A percentile compares a stretch with the other conserved stretches of the same genome.
These are phyloP conservation scores for Fonsecaea pugnacius DNA, from an alignment of 2,329 filamentous ascomycete genomes.

Conservation along the genomic window DNA sequence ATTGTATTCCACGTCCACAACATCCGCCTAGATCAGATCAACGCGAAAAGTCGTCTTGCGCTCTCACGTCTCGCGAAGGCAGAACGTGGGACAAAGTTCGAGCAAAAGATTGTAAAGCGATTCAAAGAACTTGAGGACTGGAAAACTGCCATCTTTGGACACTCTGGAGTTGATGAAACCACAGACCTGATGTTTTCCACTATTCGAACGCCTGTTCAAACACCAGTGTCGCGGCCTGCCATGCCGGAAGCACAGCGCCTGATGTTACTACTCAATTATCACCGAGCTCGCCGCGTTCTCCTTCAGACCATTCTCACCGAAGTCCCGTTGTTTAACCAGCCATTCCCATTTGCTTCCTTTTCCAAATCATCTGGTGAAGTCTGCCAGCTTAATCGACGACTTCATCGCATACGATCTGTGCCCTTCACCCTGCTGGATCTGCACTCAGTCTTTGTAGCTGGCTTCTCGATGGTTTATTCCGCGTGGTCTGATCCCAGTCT, in stretches of 20 bases:
- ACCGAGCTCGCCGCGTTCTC: conserved; percentile 18
- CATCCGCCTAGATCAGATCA: conserved; percentile 18
- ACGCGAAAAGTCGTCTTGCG: conserved; percentile 20
- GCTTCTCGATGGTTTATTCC: conserved; percentile 22
- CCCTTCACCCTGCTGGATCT: conserved; percentile 25
- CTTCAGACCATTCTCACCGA: conserved; percentile 24
- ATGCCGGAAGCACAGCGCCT: conserved; percentile 18
- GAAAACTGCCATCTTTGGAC: conserved; percentile 18
- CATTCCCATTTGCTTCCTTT: conserved; percentile 20
- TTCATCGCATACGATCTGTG: conserved; percentile 18
- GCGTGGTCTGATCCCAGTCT: conserved; percentile 14
- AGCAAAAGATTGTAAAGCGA: conserved; percentile 21
- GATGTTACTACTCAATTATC: conserved; percentile 22
- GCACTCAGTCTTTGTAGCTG: conserved; percentile 24
- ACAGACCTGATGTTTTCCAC: conserved; percentile 13
- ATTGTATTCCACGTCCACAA: conserved; percentile 17
- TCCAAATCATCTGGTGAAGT: conserved; percentile 20
- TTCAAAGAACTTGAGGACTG: conserved; percentile 24
- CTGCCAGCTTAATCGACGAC: conserved; percentile 24
- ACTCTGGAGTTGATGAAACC: neutral
- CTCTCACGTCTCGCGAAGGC: conserved; percentile 14
- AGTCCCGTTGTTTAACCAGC: conserved; percentile 4
- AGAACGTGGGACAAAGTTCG: neutral
- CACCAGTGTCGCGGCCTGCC: conserved; percentile 5
- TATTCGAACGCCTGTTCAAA: conserved; percentile 10